These are phyloP conservation scores for Schrenkiella parvula DNA, from an alignment of 345 rosid species.

Conservation along the genomic window DNA sequence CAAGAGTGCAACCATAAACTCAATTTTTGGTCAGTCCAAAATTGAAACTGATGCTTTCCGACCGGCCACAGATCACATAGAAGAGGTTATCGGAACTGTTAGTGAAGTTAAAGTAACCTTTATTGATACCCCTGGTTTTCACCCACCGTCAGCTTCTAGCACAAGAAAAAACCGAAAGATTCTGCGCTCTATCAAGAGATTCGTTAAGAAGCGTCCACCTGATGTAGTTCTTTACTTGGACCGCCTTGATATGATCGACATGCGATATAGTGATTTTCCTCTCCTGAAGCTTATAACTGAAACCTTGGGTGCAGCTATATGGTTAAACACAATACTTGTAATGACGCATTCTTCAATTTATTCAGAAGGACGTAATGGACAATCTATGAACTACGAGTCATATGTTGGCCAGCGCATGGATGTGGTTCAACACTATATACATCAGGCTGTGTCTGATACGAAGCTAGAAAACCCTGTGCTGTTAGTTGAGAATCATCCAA, in stretches of 20 bases:
- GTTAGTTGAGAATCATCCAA: slow-evolving; percentile 78
- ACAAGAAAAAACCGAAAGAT: slow-evolving; percentile 68
- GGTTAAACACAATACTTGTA: slow-evolving; percentile 89
- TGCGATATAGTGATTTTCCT: slow-evolving; percentile 60
- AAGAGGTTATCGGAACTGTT: slow-evolving; percentile 66
- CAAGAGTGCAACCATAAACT: slow-evolving; percentile 96
- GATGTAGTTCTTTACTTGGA: slow-evolving; percentile 80
- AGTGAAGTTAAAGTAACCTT: slow-evolving; percentile 70
- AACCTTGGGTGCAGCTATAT: slow-evolving; percentile 65
- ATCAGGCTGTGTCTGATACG: slow-evolving; percentile 65
- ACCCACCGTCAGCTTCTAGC: slow-evolving; percentile 48
- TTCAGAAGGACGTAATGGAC: slow-evolving; percentile 74
- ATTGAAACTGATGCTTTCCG: slow-evolving; percentile 70
- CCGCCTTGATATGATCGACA: slow-evolving; percentile 65
- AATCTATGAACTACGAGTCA: slow-evolving; percentile 61
- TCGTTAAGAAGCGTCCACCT: slow-evolving; percentile 68
- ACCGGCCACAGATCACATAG: slow-evolving; percentile 61
- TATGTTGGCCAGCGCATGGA: slow-evolving; percentile 62
- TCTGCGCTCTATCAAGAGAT: slow-evolving; percentile 63
- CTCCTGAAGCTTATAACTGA: slow-evolving; percentile 79
- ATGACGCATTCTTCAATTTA: slow-evolving; percentile 75
- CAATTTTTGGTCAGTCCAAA: slow-evolving; percentile 66
- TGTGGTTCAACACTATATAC: slow-evolving; percentile 67
- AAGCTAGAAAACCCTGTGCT: slow-evolving; percentile 73
- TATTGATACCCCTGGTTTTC: slow-evolving; percentile 89